Base-by-base conservation (phyloP, 2,329 filamentous ascomycete species). In the Ramularia endophylla region DNA sequence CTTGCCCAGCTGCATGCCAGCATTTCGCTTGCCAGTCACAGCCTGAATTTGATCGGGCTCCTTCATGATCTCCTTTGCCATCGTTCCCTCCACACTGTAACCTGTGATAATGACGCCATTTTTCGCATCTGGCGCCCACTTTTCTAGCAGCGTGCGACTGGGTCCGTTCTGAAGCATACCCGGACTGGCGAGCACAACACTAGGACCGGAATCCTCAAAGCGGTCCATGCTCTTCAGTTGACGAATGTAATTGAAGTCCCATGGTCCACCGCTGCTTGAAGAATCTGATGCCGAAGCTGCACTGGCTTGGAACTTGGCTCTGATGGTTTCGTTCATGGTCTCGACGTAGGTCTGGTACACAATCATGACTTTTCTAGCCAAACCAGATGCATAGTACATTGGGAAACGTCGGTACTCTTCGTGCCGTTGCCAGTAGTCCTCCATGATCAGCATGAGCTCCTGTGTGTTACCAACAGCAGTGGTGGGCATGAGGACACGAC, bases 281-380 rank as follows among this genome's bases (percentile, higher is more conserved):
- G 32, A 34, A 7, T 86, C 85, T 25, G 80, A 81, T 0, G 84
- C 83, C 62, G 94, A 87, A 62, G 94, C 87, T 3, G 87, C 87
- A 80, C 95, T 94, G 35, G 55, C 53, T 36, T 88, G 39, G 66
- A 95, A 95, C n/a, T 95, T 77, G 8, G 87, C 80, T 64, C 95
- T 95, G 71, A 98, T 97, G 57, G 95, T 97, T 59, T 97, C 90
- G 62, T 98, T 98, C 92, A 98, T 98, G 41, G 89, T 88, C 36
- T 89, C 87, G 36, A 97, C 87, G 58, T 97, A 98, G 1, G 92
- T 98, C 63, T 97, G 92, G 61, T 98, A 98, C 3, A 97, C 88
- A 20, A 95, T 79, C 92, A 98, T 98, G 68, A 92, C 98, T 65
- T 95, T 92, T 48, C 90, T 75, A 1, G 92, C 92, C 30, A 97